Conservation (phyloP, 1,139 yeast species). For the Yamadazyma trypodendri region DNA sequence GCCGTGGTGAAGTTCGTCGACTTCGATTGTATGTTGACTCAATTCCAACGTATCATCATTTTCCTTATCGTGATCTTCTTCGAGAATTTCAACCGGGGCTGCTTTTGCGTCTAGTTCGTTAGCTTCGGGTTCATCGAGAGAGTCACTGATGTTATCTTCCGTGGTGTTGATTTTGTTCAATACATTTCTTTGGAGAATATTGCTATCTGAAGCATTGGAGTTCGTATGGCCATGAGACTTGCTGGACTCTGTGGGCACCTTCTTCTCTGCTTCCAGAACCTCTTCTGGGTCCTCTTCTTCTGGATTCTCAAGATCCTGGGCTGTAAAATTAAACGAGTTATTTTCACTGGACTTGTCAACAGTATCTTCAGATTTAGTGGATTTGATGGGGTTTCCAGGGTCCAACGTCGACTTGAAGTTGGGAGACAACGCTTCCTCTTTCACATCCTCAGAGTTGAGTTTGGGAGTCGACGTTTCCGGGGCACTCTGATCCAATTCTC, state of each 20-base stretch:
- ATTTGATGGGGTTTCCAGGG: constrained; percentile 28
- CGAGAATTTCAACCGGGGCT: too few relatives aligned
- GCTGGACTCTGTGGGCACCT: background rate
- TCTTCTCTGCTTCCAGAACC: background rate
- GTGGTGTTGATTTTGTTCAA: constrained; percentile 35
- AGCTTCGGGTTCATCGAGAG: background rate
- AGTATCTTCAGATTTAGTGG: background rate
- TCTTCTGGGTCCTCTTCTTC: background rate
- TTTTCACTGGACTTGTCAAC: background rate
- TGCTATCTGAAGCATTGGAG: constrained; percentile 12
- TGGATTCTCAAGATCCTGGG: background rate
- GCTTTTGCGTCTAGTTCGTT: background rate
- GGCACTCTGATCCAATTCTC: constrained; percentile 6
- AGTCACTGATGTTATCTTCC: constrained; percentile 15
- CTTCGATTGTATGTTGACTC: constrained; percentile 5
- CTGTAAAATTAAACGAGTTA: constrained; percentile 3
- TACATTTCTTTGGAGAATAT: constrained; percentile 23
- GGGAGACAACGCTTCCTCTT: constrained; percentile 11
- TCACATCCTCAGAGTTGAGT: background rate
- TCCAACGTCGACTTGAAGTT: constrained; percentile 30
- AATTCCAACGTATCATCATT: constrained; percentile 10
- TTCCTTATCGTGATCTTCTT: constrained; percentile 9
- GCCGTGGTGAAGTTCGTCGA: background rate
- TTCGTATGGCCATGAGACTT: constrained; percentile 4
- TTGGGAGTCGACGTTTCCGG: too few relatives aligned